These are phyloP conservation scores for Oryza brachyantha DNA, from an alignment of 176 grass and related monocot genomes.

Conservation along the genomic window DNA sequence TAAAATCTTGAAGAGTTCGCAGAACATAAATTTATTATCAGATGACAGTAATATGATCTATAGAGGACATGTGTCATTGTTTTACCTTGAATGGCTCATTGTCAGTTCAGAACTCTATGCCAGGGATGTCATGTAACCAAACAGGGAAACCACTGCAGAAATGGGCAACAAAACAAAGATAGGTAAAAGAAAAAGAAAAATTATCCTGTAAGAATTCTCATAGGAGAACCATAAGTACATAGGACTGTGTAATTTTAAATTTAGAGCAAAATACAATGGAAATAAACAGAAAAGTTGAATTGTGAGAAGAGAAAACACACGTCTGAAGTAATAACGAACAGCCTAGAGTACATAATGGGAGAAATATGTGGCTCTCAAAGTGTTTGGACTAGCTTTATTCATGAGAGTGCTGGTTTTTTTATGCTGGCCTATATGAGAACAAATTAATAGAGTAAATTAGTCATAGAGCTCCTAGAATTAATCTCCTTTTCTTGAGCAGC, in stretches of 20 bases:
- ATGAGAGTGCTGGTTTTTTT: not conserved
- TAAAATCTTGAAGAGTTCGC: not conserved
- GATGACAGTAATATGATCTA: constrained; percentile 4
- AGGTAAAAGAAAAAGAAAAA: too few species aligned
- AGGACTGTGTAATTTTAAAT: not conserved
- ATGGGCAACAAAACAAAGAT: constrained; percentile 22
- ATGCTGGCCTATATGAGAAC: not conserved
- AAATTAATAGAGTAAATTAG: not conserved
- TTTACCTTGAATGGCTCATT: constrained; percentile 90
- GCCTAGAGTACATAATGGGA: not conserved
- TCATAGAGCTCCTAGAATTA: not conserved
- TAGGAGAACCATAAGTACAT: not conserved
- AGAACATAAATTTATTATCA: not conserved
- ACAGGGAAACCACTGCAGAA: constrained; percentile 85
- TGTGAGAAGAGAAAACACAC: not conserved
- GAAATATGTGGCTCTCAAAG: not conserved
- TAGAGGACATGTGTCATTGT: not conserved
- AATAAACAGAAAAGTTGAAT: constrained; percentile 10
- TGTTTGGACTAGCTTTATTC: not conserved
- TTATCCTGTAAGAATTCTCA: too few species aligned
- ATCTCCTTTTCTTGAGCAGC: not conserved
- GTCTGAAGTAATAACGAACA: not conserved
- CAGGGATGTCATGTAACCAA: constrained; percentile 86
- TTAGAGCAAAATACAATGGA: not conserved
- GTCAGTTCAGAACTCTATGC: constrained; percentile 88